Evolutionary conservation across 768 basidiomycete genomes (phyloP).

Genomic region (Leccinellum rugosiceps): DNA sequence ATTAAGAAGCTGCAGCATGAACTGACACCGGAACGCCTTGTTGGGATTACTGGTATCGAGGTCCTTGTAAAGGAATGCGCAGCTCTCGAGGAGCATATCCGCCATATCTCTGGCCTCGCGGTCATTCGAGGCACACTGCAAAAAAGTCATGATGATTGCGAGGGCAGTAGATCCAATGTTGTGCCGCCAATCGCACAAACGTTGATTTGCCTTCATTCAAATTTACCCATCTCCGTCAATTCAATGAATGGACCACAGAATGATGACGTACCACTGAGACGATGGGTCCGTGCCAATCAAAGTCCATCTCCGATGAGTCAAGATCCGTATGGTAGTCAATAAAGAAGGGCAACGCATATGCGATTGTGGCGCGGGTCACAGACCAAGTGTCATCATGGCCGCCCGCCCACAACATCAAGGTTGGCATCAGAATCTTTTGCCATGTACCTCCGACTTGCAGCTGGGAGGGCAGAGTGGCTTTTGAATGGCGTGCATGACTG

Average conservation of each 20-base stretch:
- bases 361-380: background rate
- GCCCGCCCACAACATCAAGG: background rate
- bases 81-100: background rate
- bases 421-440: background rate
- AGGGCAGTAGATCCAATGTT: constrained; percentile 3
- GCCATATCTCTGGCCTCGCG: background rate
- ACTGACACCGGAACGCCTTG: background rate
- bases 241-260: background rate
- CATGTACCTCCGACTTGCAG: background rate
- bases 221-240: background rate
- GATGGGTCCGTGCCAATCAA: background rate
- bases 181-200: constrained; percentile 4
- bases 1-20: background rate
- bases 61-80: background rate
- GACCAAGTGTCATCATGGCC: background rate
- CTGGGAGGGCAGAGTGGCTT: background rate
- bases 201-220: background rate
- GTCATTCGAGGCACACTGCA: background rate
- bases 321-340: background rate
- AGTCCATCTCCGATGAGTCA: background rate
- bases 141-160: background rate
- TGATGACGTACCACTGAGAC: background rate
- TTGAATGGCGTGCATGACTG: background rate
- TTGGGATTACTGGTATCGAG: background rate
- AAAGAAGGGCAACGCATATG: background rate